Evolutionary conservation across 75 land plant genomes (phyloP).

Genomic region (Larix kaempferi): DNA sequence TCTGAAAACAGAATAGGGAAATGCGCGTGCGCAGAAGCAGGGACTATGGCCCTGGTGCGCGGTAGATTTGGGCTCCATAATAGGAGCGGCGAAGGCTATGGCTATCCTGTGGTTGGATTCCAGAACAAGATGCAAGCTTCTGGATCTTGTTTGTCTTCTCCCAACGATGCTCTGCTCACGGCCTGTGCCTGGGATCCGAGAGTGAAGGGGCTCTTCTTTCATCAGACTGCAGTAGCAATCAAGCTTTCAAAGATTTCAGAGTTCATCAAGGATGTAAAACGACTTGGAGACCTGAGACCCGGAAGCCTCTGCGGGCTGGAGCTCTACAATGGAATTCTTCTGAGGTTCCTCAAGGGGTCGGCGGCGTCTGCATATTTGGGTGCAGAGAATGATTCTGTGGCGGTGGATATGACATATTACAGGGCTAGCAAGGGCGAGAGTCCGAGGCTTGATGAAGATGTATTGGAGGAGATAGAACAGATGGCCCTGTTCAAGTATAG

Average conservation of each 20-base stretch:
- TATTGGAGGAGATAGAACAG: slow-evolving; percentile 75
- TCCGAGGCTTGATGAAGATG: slow-evolving; percentile 60
- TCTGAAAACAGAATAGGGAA: slow-evolving; percentile 30
- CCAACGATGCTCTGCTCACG: slow-evolving; percentile 20
- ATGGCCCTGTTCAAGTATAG: slow-evolving; percentile 66
- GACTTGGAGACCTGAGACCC: slow-evolving; percentile 32
- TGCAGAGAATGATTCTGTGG: slow-evolving; percentile 46
- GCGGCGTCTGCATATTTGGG: slow-evolving; percentile 53
- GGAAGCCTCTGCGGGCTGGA: slow-evolving; percentile 55
- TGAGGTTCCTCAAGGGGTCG: slow-evolving; percentile 57
- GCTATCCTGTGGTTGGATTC: slow-evolving; percentile 63
- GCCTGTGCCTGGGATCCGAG: slow-evolving; percentile 75
- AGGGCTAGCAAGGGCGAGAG: slow-evolving; percentile 36
- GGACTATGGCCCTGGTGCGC: slow-evolving; percentile 13
- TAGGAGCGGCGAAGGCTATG: slow-evolving; percentile 32
- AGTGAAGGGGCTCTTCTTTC: slow-evolving; percentile 44
- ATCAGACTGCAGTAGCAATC: slow-evolving; percentile 51
- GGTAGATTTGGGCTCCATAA: slow-evolving; percentile 40
- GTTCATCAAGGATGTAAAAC: slow-evolving; percentile 63
- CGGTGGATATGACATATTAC: slow-evolving; percentile 62
- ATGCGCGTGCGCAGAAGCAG: slow-evolving; percentile 25
- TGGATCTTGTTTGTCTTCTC: slow-evolving; percentile 35
- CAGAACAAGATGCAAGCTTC: slow-evolving; percentile 55
- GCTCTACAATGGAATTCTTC: slow-evolving; percentile 59
- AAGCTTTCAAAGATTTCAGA: slow-evolving; percentile 26